These are phyloP conservation scores for Colletotrichum eremochloae DNA, from an alignment of 2,329 filamentous ascomycete genomes.

Conservation along the genomic window DNA sequence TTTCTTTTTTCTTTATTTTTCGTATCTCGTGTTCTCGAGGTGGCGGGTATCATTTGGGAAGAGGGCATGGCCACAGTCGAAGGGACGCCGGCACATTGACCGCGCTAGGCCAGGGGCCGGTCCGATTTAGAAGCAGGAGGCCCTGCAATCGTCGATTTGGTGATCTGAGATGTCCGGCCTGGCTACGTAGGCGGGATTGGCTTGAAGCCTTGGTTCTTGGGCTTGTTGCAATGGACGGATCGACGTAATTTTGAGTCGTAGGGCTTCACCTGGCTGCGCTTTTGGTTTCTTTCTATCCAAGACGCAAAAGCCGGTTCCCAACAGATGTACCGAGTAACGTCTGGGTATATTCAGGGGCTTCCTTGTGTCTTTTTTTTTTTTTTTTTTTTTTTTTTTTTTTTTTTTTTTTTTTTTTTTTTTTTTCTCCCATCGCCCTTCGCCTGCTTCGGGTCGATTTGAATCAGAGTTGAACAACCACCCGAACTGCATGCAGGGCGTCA, in stretches of 20 bases:
- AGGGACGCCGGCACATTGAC: conserved; percentile 36
- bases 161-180: conserved; percentile 32
- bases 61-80: neutral
- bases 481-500: neutral
- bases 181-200: conserved; percentile 8
- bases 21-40: conserved; percentile 40
- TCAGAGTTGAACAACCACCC: neutral
- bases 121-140: conserved; percentile 39
- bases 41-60: conserved; percentile 7
- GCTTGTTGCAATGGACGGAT: neutral
- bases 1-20: conserved; percentile 30
- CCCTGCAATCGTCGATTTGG: conserved; percentile 34
- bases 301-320: conserved; percentile 2
- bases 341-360: neutral
- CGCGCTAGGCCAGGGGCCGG: conserved; percentile 38
- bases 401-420: neutral
- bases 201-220: neutral
- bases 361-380: conserved; percentile 13
- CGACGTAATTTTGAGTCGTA: conserved; percentile 16
- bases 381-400: conserved; percentile 3
- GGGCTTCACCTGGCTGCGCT: neutral
- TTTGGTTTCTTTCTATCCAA: neutral
- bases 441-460: conserved; percentile 17
- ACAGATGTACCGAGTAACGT: neutral
- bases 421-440: conserved; percentile 19